phyloP scores from a whole-genome alignment of 352 stramenopile species.

The Blastocystis sp. region DNA sequence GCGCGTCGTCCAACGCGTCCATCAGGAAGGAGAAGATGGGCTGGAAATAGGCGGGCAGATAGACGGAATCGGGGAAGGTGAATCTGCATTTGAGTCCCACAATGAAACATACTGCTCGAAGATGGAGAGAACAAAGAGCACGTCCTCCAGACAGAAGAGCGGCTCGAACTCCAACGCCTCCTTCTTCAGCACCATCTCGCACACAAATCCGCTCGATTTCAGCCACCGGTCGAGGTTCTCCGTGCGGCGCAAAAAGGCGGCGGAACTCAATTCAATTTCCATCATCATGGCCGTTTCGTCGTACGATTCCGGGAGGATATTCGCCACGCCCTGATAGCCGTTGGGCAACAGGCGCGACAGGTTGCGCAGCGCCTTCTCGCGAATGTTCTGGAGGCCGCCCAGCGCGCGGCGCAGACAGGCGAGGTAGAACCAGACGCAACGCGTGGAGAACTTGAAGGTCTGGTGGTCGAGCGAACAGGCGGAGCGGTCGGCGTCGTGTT shows the following conservation, averaged over 20 bases:
- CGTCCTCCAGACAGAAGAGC: background rate
- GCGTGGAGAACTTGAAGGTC: background rate
- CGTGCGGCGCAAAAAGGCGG: constrained; percentile 3
- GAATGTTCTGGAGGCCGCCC: background rate
- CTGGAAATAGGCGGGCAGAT: background rate
- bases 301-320: constrained; percentile 24
- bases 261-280: constrained; percentile 6
- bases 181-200: background rate
- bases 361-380: constrained; percentile 17
- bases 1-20: background rate
- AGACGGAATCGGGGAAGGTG: constrained; percentile 14
- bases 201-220: background rate
- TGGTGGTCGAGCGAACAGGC: background rate
- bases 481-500: constrained; percentile 19
- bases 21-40: constrained; percentile 22
- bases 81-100: background rate
- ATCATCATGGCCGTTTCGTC: constrained; percentile 25
- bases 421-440: background rate
- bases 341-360: constrained; percentile 24
- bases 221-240: constrained; percentile 14
- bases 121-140: background rate
- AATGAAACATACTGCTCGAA: background rate
- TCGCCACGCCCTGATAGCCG: background rate
- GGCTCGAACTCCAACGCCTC: background rate
- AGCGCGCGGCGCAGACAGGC: constrained; percentile 9